Percentiles rank a stretch among this genome's conserved stretches.
Conservation (phyloP, 352 stramenopile species). For the Phytopythium chamaehyphon region DNA sequence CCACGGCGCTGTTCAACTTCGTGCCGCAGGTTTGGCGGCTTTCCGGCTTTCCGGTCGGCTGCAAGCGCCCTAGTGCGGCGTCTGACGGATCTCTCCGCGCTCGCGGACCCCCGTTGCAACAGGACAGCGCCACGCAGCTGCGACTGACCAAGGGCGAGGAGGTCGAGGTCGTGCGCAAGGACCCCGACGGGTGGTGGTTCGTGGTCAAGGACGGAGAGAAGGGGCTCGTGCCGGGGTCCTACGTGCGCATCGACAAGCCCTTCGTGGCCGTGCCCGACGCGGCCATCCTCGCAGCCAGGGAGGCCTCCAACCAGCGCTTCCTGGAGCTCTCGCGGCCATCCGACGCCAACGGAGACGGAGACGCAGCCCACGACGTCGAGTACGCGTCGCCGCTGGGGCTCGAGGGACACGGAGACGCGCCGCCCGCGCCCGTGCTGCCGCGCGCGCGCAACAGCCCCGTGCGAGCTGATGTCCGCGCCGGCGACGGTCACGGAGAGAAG, state of each 20-base stretch:
- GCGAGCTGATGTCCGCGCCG: conserved; percentile 54
- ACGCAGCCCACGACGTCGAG: conserved; percentile 19
- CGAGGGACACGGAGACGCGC: conserved; percentile 21
- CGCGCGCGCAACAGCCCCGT: conserved; percentile 19
- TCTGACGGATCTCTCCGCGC: background rate
- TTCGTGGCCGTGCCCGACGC: conserved; percentile 48
- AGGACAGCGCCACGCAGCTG: conserved; percentile 68
- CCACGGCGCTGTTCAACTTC: conserved; percentile 74
- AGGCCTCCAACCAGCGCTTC: conserved; percentile 76
- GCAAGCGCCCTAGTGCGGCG: too few relatives aligned
- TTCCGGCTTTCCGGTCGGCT: too few relatives aligned
- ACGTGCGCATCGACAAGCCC: conserved; percentile 65
- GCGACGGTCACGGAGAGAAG: conserved; percentile 42
- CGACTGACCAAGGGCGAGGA: conserved; percentile 61
- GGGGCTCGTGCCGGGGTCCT: conserved; percentile 73
- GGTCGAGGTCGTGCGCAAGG: conserved; percentile 76
- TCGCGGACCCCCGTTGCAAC: too few relatives aligned
- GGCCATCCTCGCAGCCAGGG: conserved; percentile 60
- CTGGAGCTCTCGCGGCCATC: conserved; percentile 39
- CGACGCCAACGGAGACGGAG: conserved; percentile 12
- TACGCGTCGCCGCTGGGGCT: conserved; percentile 33
- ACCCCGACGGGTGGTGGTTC: conserved; percentile 83
- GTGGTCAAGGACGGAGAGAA: conserved; percentile 74
- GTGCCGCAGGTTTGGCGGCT: conserved; percentile 45
- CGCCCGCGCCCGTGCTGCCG: conserved; percentile 29